Base-by-base conservation (phyloP, 2,329 filamentous ascomycete genomes). In the Exophiala oligosperma region DNA sequence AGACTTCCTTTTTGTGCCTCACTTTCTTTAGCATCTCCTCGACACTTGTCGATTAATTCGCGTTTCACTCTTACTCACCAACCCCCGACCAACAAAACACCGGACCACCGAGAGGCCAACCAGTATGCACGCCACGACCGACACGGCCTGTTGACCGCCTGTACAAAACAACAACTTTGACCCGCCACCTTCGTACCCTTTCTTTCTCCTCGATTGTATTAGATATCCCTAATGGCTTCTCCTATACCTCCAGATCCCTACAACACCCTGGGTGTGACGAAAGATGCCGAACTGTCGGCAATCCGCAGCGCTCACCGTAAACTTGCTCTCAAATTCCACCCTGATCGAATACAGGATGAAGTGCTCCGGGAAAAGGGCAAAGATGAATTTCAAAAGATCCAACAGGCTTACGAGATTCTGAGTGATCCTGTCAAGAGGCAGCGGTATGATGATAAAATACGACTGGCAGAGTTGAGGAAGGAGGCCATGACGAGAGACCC, bases 361-460 rank as follows among this genome's bases (percentile, higher is more conserved):
- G 79, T 84, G 14, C 79, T 89, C 68, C 95, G 94, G 75, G 84
- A 85, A 59, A 78, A 85, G 67, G 95, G 92, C 73, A 86, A 90
- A 67, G 87, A 91, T 67, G 88, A 96, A 74, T 99, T 97, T 70
- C 92, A 97, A 74, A 87, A 86, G 71, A 90, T 97, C 35, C 92
- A 97, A 73, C 85, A 92, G 68, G 92, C 94, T 51, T 99, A 96
- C 75, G 94, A 97, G 74, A 80, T 94, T 29, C 84, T 99, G 60
- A 90, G 85, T 69, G 88, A 97, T 70, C 89, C 93, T 28, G 80
- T 77, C 5, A 85, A 87, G 70, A 81, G 91, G 59, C 75, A 79
- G 58, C 85, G 86, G 65, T 96, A 97, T 73, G 91, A 97, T 74
- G 86, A 91, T 52, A 83, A 87, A 70, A 79, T 88, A 61, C 85